These are phyloP conservation scores for Madurella fahalii DNA, from an alignment of 2,329 filamentous ascomycete genomes.

Conservation along the genomic window DNA sequence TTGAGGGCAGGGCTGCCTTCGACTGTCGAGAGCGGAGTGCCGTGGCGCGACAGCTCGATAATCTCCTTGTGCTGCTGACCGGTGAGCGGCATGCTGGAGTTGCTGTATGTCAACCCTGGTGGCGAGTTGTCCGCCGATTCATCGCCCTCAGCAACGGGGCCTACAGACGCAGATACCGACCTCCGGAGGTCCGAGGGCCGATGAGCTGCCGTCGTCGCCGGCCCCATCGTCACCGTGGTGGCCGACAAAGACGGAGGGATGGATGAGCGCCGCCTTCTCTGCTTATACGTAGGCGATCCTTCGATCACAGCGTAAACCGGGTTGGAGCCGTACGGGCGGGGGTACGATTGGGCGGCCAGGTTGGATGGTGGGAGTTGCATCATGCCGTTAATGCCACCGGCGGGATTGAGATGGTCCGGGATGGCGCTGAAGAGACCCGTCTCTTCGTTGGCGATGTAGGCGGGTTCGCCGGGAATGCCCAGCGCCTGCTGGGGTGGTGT, in stretches of 20 bases:
- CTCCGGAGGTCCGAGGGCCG: conserved; percentile 85
- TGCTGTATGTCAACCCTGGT: conserved; percentile 68
- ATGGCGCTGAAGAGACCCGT: conserved; percentile 94
- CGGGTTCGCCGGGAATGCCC: conserved; percentile 77
- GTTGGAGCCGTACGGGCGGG: conserved; percentile 65
- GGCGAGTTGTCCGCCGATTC: conserved; percentile 77
- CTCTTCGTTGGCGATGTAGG: conserved; percentile 97
- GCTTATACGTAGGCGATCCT: conserved; percentile 98
- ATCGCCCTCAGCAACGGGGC: conserved; percentile 74
- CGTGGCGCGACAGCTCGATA: conserved; percentile 79
- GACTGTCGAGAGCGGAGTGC: conserved; percentile 81
- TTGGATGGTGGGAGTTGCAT: conserved; percentile 87
- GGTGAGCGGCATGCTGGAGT: conserved; percentile 59
- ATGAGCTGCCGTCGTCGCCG: conserved; percentile 52
- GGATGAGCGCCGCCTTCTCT: conserved; percentile 87
- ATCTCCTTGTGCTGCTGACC: conserved; percentile 72
- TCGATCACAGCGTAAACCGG: conserved; percentile 96
- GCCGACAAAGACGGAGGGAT: conserved; percentile 74
- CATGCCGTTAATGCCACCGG: conserved; percentile 77
- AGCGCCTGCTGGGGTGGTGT: conserved; percentile 90
- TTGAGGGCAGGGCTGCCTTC: conserved; percentile 78
- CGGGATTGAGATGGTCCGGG: conserved; percentile 72
- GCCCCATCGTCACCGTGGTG: conserved; percentile 61
- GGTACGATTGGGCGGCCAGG: conserved; percentile 74
- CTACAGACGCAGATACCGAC: conserved; percentile 84